Conservation (phyloP, 176 grass and related monocot genomes). For the Thalia dealbata region DNA sequence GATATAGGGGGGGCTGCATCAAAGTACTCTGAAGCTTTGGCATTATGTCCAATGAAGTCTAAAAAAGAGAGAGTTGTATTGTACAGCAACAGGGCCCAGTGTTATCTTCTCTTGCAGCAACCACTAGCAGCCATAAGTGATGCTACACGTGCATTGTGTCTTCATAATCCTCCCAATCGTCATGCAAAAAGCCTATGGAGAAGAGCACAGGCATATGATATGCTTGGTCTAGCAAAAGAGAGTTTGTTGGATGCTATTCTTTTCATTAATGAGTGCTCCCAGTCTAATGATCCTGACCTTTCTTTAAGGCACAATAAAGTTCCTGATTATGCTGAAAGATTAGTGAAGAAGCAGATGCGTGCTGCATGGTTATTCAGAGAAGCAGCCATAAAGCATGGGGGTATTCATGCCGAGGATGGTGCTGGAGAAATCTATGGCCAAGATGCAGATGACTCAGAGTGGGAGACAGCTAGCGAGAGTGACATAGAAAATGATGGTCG, state of each 20-base stretch:
- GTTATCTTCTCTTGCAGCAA: constrained; percentile 93
- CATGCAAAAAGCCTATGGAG: constrained; percentile 98
- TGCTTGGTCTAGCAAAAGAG: constrained; percentile 93
- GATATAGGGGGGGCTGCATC: constrained; percentile 79
- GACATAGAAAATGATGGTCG: constrained; percentile 56
- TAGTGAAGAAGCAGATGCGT: constrained; percentile 97
- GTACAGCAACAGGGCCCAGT: constrained; percentile 92
- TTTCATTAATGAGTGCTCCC: constrained; percentile 90
- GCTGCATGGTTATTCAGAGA: constrained; percentile 96
- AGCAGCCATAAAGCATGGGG: constrained; percentile 79
- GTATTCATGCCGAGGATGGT: constrained; percentile 54
- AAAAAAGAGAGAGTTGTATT: constrained; percentile 98
- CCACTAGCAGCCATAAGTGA: constrained; percentile 83
- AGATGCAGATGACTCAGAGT: constrained; percentile 86
- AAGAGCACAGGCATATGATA: constrained; percentile 98
- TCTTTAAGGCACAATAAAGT: constrained; percentile 93
- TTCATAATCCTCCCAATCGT: constrained; percentile 75
- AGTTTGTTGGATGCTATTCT: constrained; percentile 96
- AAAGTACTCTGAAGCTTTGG: constrained; percentile 95
- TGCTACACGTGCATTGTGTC: constrained; percentile 76
- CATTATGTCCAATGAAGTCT: constrained; percentile 88
- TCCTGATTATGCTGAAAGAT: constrained; percentile 92
- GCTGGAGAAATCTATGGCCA: constrained; percentile 65
- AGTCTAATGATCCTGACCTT: constrained; percentile 76
- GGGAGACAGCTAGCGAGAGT: constrained; percentile 87